Evolutionary conservation across 148 eudicot genomes (phyloP), one percentile per base, ranked within the genome.

Genomic region (Rhododendron griersonianum): DNA sequence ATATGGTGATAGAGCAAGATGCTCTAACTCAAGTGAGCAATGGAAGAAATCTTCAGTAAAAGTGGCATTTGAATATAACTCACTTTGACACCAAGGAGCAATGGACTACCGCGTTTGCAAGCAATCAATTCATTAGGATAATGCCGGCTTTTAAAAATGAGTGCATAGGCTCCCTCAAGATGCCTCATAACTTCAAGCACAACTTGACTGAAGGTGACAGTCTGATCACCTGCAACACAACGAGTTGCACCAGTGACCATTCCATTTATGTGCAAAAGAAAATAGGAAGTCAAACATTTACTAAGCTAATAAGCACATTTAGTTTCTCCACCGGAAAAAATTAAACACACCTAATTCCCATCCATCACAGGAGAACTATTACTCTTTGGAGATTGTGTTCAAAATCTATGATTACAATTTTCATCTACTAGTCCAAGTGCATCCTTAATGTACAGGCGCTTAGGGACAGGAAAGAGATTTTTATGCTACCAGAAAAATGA

Each of bases 141-240:
- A 87, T 94, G 98, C 35, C 91, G 89, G 85, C 99, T 98, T 93
- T 98, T 98, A 76, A 98, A 98, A 84, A 95, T 93, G 33, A 98
- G 99, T 79, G 99, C 99, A 93, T 95, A 98, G 61, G 99, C 98
- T 90, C 99, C 98, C 86, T 98, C 98, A 69, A 98, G 98, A 90
- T 95, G 98, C 90, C 98, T 92, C 96, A 98, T 95, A 87, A 95
- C 99, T 92, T 98, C 99, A 86, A 95, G 95, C 83, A 98, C 99
- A 91, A 98, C 98, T 90, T 94, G 91, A 89, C 91, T 91, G 87
- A 98, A 98, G 86, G 96, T 93, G 84, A 94, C 90, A 87, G 87
- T 90, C 84, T 91, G 90, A 87, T 92, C 98, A 85, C 94, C 98
- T 98, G 89, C 92, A 93, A 80, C 81, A 85, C 81, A 87, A 83